Evolutionary conservation across 176 grass and related monocot species (phyloP).

Genomic region (Bothriochloa decipiens): DNA sequence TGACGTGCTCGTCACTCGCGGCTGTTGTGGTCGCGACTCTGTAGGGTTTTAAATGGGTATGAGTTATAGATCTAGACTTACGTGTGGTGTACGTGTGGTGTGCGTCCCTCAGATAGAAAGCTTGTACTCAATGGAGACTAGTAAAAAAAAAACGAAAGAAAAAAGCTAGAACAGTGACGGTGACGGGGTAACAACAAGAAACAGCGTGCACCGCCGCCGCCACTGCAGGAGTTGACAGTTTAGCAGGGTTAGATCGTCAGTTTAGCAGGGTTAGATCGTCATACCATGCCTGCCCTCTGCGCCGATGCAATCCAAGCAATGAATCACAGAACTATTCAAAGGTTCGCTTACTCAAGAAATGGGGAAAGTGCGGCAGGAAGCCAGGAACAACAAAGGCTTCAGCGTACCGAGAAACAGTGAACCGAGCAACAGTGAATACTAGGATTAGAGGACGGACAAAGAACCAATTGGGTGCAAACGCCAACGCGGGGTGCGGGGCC

Average conservation of each 20-base stretch:
- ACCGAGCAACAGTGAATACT: too few species aligned
- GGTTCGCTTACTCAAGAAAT: neutral
- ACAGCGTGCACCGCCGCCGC: neutral
- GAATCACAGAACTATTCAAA: neutral
- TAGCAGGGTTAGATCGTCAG: neutral
- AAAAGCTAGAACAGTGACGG: neutral
- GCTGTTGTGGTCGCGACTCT: too few species aligned
- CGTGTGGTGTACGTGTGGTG: too few species aligned
- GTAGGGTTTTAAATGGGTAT: too few species aligned
- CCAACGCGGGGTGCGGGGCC: too few species aligned
- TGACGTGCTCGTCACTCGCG: too few species aligned
- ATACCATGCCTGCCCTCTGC: slow-evolving; percentile 26
- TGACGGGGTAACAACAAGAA: neutral
- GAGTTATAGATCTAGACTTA: too few species aligned
- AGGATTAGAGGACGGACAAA: neutral
- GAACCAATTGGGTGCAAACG: neutral
- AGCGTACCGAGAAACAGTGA: neutral
- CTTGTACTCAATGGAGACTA: too few species aligned
- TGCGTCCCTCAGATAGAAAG: too few species aligned
- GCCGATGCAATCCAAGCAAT: neutral
- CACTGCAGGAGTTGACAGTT: neutral
- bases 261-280: neutral
- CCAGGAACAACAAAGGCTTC: neutral
- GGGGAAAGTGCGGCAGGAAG: slow-evolving; percentile 18
- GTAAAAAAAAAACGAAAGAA: too few species aligned